These are phyloP conservation scores for Aspergillus japonicus DNA, from an alignment of 2,329 filamentous ascomycete species.

Conservation along the genomic window DNA sequence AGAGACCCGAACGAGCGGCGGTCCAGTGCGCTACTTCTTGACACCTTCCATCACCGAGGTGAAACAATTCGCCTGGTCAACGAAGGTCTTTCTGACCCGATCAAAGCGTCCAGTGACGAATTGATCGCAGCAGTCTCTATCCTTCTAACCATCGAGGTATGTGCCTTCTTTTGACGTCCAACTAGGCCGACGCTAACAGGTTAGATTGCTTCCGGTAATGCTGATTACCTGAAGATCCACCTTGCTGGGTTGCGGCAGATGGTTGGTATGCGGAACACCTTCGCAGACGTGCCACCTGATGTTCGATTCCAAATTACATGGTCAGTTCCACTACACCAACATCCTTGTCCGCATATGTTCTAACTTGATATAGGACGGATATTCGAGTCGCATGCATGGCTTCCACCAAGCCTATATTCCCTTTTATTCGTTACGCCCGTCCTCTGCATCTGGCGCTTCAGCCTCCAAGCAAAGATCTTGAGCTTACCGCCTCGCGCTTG, in stretches of 20 bases:
- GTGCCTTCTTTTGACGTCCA: background rate
- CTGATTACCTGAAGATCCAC: constrained; percentile 41
- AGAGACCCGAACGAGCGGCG: constrained; percentile 32
- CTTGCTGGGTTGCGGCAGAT: constrained; percentile 42
- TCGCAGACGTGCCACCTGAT: constrained; percentile 38
- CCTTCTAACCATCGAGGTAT: constrained; percentile 41
- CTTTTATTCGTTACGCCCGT: constrained; percentile 37
- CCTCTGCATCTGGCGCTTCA: constrained; percentile 30
- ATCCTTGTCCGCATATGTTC: background rate
- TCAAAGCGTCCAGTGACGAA: constrained; percentile 40
- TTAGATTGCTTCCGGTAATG: constrained; percentile 41
- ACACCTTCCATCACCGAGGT: constrained; percentile 39
- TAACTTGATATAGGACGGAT: constrained; percentile 34
- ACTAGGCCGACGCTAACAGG: constrained; percentile 11
- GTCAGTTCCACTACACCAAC: constrained; percentile 20
- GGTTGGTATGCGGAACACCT: constrained; percentile 38
- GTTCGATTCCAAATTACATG: constrained; percentile 43
- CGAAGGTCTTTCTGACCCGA: constrained; percentile 37
- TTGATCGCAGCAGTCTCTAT: constrained; percentile 41
- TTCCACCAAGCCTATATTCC: constrained; percentile 39
- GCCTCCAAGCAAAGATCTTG: constrained; percentile 31
- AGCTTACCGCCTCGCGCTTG: constrained; percentile 33
- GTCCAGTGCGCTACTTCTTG: constrained; percentile 34
- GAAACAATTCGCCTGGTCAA: constrained; percentile 43
- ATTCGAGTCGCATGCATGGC: constrained; percentile 42